A percentile compares a stretch with the other conserved stretches of the same genome.
These are phyloP conservation scores for Trichosanthes cucumerina DNA, from an alignment of 306 rosid genomes.

Conservation along the genomic window DNA sequence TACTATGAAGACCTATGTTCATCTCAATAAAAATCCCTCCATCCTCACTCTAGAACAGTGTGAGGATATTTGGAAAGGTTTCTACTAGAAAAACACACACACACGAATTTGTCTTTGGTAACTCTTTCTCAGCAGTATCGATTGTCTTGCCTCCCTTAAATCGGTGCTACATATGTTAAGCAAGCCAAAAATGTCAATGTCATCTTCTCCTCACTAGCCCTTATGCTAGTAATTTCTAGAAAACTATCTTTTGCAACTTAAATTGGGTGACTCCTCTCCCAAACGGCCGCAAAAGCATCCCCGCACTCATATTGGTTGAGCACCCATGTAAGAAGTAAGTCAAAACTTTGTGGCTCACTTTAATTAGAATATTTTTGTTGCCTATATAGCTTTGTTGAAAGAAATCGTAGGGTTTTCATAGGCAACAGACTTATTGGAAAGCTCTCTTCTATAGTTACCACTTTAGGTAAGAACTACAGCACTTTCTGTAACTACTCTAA, in stretches of 20 bases:
- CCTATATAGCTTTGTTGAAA: background rate
- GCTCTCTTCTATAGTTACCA: background rate
- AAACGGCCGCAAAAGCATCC: background rate
- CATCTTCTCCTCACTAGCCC: background rate
- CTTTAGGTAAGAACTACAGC: background rate
- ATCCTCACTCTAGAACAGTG: no score
- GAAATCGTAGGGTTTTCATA: background rate
- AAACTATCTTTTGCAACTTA: background rate
- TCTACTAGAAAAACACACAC: no score
- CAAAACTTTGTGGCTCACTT: background rate
- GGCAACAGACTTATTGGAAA: background rate
- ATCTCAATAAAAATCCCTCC: no score
- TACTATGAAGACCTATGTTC: no score
- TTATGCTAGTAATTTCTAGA: background rate
- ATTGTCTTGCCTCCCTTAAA: no score
- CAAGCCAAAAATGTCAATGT: background rate
- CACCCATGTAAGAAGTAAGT: background rate
- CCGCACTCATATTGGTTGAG: background rate
- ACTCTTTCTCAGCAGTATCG: no score
- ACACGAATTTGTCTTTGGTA: no score
- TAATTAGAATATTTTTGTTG: background rate
- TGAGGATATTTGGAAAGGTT: no score
- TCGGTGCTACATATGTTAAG: background rate
- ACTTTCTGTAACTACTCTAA: background rate
- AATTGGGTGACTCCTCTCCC: background rate